phyloP scores from a whole-genome alignment of 2,329 filamentous ascomycete genomes.

The Trichophyton simii region DNA sequence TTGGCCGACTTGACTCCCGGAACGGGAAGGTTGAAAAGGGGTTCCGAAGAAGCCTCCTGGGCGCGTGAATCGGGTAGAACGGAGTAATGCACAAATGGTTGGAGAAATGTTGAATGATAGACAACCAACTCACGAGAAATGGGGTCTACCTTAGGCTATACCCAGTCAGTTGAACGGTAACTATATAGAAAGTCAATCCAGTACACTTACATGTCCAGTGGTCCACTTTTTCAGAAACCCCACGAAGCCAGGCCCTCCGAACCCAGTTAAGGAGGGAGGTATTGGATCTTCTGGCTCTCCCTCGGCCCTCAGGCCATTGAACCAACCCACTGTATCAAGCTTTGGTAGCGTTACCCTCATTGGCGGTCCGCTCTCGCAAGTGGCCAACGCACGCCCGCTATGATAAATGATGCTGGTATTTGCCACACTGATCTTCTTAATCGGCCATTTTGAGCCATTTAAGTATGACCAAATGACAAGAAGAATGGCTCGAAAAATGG shows the following conservation, averaged over 20 bases:
- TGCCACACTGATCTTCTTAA: slow-evolving; percentile 58
- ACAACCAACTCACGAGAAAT: slow-evolving; percentile 52
- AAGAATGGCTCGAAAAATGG: slow-evolving; percentile 45
- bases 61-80: slow-evolving; percentile 34
- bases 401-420: slow-evolving; percentile 57
- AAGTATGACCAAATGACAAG: slow-evolving; percentile 47
- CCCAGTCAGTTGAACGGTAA: slow-evolving; percentile 17
- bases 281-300: slow-evolving; percentile 14
- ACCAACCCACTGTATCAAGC: slow-evolving; percentile 60
- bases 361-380: slow-evolving; percentile 59
- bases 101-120: slow-evolving; percentile 53
- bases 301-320: slow-evolving; percentile 47
- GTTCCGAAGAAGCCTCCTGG: slow-evolving; percentile 15
- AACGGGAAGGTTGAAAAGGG: slow-evolving; percentile 43
- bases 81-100: slow-evolving; percentile 57
- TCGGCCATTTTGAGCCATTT: slow-evolving; percentile 42
- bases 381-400: slow-evolving; percentile 55
- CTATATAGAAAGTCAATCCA: not conserved
- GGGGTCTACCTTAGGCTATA: slow-evolving; percentile 53
- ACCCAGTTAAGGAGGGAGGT: not conserved
- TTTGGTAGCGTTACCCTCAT: slow-evolving; percentile 52
- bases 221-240: not conserved
- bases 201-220: not conserved
- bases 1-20: slow-evolving; percentile 51
- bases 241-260: not conserved